These are phyloP conservation scores for Cubamyces lactineus DNA, from an alignment of 768 basidiomycete genomes.

Conservation along the genomic window DNA sequence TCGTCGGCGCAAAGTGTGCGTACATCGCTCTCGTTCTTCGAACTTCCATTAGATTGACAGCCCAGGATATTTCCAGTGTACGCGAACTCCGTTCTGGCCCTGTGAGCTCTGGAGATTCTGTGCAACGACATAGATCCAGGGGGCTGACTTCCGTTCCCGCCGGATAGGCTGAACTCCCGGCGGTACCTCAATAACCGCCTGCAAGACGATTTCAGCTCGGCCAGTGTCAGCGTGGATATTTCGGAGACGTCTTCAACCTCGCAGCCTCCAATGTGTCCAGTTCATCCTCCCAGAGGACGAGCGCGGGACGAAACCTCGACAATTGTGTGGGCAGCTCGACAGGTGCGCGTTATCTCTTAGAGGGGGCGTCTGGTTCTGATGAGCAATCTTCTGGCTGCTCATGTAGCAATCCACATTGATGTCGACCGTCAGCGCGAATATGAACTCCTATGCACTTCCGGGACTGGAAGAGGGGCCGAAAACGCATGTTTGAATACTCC, in stretches of 20 bases:
- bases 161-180: conserved; percentile 4
- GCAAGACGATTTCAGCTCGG: conserved; percentile 4
- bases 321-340: not conserved
- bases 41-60: not conserved
- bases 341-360: not conserved
- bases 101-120: not conserved
- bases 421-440: not conserved
- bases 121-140: not conserved
- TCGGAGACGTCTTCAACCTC: too few relatives aligned
- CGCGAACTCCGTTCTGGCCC: conserved; percentile 1
- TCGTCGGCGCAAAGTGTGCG: conserved; percentile 4
- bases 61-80: not conserved
- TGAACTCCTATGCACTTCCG: too few relatives aligned
- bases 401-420: not conserved
- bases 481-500: too few relatives aligned
- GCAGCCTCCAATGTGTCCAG: too few relatives aligned
- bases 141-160: too few relatives aligned
- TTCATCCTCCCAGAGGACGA: not conserved
- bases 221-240: not conserved
- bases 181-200: not conserved
- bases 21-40: not conserved
- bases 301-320: not conserved
- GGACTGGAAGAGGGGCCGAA: too few relatives aligned
- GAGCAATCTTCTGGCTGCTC: too few relatives aligned
- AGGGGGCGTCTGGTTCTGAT: not conserved